Evolutionary conservation across 108 stramenopile species (phyloP).

Genomic region (Aurantiochytrium sp.): DNA sequence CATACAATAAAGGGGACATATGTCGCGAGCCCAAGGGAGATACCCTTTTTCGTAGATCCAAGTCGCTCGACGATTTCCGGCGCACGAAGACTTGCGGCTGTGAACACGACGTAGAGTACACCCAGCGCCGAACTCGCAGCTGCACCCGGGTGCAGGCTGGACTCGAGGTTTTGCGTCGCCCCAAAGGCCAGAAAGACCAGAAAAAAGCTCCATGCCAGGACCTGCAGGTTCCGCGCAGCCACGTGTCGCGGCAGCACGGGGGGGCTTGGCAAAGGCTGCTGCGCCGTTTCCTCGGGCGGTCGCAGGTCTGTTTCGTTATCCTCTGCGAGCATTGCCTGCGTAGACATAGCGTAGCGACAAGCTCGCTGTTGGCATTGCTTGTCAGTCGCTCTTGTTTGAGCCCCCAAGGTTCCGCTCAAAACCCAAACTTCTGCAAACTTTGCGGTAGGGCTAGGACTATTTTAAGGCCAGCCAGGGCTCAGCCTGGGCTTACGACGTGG

Average conservation of each 20-base stretch:
- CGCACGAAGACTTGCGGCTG: not conserved
- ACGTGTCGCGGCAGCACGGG: not conserved
- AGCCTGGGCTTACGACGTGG: no score
- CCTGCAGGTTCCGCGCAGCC: not conserved
- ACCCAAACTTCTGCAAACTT: no score
- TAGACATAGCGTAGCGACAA: no score
- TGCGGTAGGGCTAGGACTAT: no score
- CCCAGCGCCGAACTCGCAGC: not conserved
- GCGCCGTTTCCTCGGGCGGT: not conserved
- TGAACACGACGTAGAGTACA: not conserved
- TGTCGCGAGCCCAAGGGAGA: not conserved
- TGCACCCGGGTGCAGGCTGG: not conserved
- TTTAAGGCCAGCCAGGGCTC: no score
- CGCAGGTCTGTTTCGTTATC: not conserved
- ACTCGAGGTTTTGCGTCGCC: not conserved
- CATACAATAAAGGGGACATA: not conserved
- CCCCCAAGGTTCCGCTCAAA: no score
- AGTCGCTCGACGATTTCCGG: not conserved
- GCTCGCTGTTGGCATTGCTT: no score
- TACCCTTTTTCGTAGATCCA: not conserved
- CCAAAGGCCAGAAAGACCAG: conserved; percentile 4
- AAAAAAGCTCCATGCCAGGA: not conserved
- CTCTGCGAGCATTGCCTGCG: no score
- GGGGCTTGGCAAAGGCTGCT: not conserved
- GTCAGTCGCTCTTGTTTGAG: no score